Conservation (phyloP, 108 stramenopile species). For the Mediolabrus comicus region DNA sequence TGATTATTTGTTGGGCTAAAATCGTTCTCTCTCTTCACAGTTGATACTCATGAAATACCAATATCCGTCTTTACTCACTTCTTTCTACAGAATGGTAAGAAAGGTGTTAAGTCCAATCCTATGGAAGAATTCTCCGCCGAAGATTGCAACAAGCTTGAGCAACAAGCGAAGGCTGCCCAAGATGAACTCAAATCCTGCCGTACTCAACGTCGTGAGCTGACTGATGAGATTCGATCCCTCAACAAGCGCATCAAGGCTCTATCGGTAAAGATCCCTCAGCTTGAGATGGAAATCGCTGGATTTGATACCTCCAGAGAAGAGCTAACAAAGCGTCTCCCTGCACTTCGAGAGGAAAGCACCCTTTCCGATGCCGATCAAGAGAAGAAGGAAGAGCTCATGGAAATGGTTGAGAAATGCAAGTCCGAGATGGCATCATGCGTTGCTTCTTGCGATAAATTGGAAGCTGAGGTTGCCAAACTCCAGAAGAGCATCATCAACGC, state of each 20-base stretch:
- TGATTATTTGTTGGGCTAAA: background rate
- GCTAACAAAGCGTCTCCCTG: slow-evolving; percentile 77
- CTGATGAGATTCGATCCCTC: slow-evolving; percentile 66
- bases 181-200: slow-evolving; percentile 61
- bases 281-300: slow-evolving; percentile 78
- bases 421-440: slow-evolving; percentile 74
- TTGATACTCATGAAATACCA: background rate
- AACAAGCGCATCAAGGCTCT: slow-evolving; percentile 65
- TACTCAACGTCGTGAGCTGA: slow-evolving; percentile 54
- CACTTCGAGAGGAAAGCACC: slow-evolving; percentile 67
- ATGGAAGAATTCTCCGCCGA: slow-evolving; percentile 38
- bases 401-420: slow-evolving; percentile 69
- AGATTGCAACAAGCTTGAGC: slow-evolving; percentile 58
- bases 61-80: background rate
- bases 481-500: slow-evolving; percentile 89
- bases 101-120: slow-evolving; percentile 14
- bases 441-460: slow-evolving; percentile 61
- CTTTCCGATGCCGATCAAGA: slow-evolving; percentile 66
- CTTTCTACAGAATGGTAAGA: slow-evolving; percentile 55
- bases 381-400: slow-evolving; percentile 57
- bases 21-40: background rate
- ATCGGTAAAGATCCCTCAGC: slow-evolving; percentile 74
- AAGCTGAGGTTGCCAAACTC: slow-evolving; percentile 75
- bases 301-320: slow-evolving; percentile 82
- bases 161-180: slow-evolving; percentile 50